Conservation (phyloP, 1,139 yeast genomes). For the Taiozyma sp. region DNA sequence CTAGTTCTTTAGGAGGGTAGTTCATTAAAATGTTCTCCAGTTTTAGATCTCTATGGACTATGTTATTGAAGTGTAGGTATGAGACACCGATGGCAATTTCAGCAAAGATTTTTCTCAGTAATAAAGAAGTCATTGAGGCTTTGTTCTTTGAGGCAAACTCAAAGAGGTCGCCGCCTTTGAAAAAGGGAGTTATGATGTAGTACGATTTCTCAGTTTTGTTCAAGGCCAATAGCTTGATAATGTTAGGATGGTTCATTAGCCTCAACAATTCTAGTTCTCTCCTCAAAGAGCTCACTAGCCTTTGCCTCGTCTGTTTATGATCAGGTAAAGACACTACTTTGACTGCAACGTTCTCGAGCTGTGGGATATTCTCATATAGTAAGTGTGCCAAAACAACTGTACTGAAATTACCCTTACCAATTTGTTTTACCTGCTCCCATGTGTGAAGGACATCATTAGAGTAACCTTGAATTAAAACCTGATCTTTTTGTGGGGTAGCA, state of each 20-base stretch:
- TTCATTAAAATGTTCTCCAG: conserved; percentile 71
- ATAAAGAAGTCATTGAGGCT: conserved; percentile 34
- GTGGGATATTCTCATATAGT: conserved; percentile 12
- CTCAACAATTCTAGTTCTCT: conserved; percentile 71
- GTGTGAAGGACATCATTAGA: conserved; percentile 6
- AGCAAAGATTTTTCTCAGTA: conserved; percentile 56
- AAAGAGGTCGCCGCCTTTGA: conserved; percentile 80
- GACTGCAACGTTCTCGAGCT: conserved; percentile 28
- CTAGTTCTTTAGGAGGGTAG: conserved; percentile 28
- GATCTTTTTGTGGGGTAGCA: not conserved
- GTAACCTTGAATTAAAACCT: not conserved
- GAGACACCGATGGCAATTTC: conserved; percentile 65
- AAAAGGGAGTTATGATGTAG: conserved; percentile 65
- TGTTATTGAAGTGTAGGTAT: conserved; percentile 61
- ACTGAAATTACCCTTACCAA: conserved; percentile 60
- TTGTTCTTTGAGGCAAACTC: conserved; percentile 48
- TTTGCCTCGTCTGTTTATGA: conserved; percentile 33
- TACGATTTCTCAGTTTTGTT: conserved; percentile 27
- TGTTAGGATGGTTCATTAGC: conserved; percentile 36
- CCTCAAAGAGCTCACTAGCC: conserved; percentile 62
- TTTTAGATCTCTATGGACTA: conserved; percentile 86
- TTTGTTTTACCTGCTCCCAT: conserved; percentile 28
- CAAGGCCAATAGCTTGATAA: conserved; percentile 35
- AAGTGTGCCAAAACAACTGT: conserved; percentile 43
- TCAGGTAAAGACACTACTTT: conserved; percentile 27